Evolutionary conservation across 257 asterid genomes (phyloP), one percentile per base, ranked within the genome.

Genomic region (Scutellaria barbata): DNA sequence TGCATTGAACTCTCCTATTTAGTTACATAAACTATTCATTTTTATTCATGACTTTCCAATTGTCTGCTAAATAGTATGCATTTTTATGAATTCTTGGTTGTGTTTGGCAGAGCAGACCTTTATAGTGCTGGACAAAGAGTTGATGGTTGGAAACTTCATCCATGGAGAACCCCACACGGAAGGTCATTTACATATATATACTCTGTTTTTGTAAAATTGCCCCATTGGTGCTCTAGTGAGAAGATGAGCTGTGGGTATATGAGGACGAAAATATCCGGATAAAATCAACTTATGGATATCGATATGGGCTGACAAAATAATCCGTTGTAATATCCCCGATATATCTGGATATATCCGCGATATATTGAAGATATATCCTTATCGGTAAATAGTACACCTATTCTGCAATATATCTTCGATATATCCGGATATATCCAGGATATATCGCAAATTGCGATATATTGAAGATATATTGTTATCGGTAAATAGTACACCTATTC

Each of bases 21-120:
- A 54, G 59, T 41, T 58, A 18, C 18, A 35, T 50, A 17, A 53
- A 43, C 46, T 42, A 3, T 52, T 66, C 12, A 6, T 18, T 56
- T 16, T 47, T 65, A 4, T 52, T 65, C 68, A 13, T 25, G 35
- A 10, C 10, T 76, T 8, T 39, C 4, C 5, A 17, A 18, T 51
- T 63, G 35, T 59, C 22, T 42, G 20, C 62, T 39, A 42, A 65
- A 66, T 65, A 17, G 14, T 63, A n/a, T 57, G 47, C 33, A 20
- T 47, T 13, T 45, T 43, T 65, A 20, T 64, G 66, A 57, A 25
- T 42, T 39, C 58, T 52, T 71, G 56, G 48, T 77, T 57, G 18
- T 63, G 64, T 47, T 75, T 82, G 66, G 84, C 96, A 93, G 98
- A 89, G 85, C 90, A 89, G 80, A 93, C 96, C n/a, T 93, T 90